phyloP scores from a whole-genome alignment of 2,329 filamentous ascomycete genomes.

The Aspergillus quadrilineatus region DNA sequence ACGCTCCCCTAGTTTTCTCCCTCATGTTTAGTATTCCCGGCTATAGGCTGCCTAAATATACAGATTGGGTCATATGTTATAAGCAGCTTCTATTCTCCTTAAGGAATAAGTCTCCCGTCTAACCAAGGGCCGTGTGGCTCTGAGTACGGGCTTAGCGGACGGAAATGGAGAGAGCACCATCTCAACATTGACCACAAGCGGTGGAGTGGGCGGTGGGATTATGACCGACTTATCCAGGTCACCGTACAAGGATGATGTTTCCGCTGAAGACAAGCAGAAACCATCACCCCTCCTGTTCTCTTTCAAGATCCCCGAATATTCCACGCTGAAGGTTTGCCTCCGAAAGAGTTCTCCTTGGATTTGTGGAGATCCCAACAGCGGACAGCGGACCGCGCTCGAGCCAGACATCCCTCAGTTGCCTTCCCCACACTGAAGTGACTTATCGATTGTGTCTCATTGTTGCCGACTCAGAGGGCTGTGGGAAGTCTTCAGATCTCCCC shows the following conservation, averaged over 20 bases:
- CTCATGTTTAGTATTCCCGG: no score
- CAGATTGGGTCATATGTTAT: no score
- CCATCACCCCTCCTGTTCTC: not conserved
- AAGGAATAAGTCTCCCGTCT: no score
- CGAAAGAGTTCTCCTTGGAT: not conserved
- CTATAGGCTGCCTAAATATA: no score
- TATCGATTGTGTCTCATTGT: not conserved
- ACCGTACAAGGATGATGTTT: constrained; percentile 6
- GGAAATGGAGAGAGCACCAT: not conserved
- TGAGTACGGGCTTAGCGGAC: no score
- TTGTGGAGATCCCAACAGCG: no score
- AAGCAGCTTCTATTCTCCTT: no score
- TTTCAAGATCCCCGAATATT: not conserved
- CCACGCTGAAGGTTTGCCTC: not conserved
- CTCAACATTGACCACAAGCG: not conserved
- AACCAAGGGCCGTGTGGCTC: no score
- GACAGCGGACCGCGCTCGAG: not conserved
- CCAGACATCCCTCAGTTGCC: not conserved
- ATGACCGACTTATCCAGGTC: not conserved
- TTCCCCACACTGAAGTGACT: constrained; percentile 8
- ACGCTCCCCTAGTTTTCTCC: no score
- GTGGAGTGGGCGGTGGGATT: constrained; percentile 11
- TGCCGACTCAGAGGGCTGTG: not conserved
- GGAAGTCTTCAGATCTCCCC: not conserved
- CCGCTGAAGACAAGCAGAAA: not conserved